phyloP scores from a whole-genome alignment of 805 yeast genomes.

The Starmerella vitae region DNA sequence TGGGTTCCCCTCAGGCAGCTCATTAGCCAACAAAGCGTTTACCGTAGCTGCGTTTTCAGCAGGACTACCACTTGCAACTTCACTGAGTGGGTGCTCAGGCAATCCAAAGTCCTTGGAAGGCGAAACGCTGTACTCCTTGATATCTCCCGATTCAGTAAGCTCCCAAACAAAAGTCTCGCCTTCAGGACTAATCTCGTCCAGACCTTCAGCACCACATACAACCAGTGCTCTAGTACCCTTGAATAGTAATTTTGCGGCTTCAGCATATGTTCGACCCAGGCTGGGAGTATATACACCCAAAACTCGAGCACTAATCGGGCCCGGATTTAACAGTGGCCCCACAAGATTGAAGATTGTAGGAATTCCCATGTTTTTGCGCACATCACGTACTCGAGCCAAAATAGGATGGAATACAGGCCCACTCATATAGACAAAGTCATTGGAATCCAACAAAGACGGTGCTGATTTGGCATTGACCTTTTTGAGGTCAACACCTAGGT shows the following conservation, averaged over 20 bases:
- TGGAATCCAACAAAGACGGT: constrained; percentile 39
- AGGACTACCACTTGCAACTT: constrained; percentile 78
- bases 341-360: constrained; percentile 89
- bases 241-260: constrained; percentile 52
- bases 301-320: constrained; percentile 62
- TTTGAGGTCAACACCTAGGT: constrained; percentile 70
- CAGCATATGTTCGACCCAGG: constrained; percentile 73
- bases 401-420: constrained; percentile 94
- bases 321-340: constrained; percentile 91
- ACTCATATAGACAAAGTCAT: constrained; percentile 52
- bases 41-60: constrained; percentile 61
- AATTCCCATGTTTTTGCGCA: constrained; percentile 68
- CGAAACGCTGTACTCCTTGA: constrained; percentile 22
- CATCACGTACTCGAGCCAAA: constrained; percentile 65
- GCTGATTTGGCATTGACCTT: constrained; percentile 52
- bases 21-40: constrained; percentile 35
- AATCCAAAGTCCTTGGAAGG: constrained; percentile 70
- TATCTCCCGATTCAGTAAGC: constrained; percentile 32
- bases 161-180: constrained; percentile 77
- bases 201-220: constrained; percentile 83
- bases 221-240: constrained; percentile 48
- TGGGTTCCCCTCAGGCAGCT: constrained; percentile 36
- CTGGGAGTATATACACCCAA: constrained; percentile 77
- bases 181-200: constrained; percentile 87
- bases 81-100: constrained; percentile 50